Evolutionary conservation across 2,329 filamentous ascomycete genomes (phyloP), one percentile per base, ranked within the genome.

Genomic region (Metarhizium humberi): DNA sequence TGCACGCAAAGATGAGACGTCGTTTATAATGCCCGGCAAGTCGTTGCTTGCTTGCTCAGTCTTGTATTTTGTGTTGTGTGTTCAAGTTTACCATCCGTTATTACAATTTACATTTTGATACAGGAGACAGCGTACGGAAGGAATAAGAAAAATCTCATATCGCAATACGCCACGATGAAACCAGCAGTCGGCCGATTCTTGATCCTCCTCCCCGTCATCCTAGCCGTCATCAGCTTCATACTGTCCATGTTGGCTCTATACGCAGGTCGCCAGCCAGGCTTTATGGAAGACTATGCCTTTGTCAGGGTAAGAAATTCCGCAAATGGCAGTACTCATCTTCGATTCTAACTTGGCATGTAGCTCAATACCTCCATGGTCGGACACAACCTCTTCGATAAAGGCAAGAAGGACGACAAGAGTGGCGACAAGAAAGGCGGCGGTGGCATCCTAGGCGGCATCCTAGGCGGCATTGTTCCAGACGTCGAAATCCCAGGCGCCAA

Each of bases 241-340:
- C 67, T 75, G 18, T 67, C 68, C 16, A 67, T 68, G 47, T 63
- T 75, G n/a, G 66, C 66, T 51, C 67, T 74, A 32, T 72, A 74
- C 58, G 67, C 73, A 36, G 73, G 73, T 14, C 67, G 68, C 46
- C 63, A 73, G 46, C 59, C 69, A 55, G 72, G 72, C 1, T 73
- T 75, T 54, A 70, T 75, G 68, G 73, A 75, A 56, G 71, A 74
- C 43, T 74, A 73, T 60, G 71, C 69, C 53, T 61, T 75, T 48
- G 63, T 71, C 43, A 65, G 73, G 57, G 72, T 74, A 60, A 56
- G 70, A 60, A 16, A 45, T 18, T 7, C n/a, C 18, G n/a, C 20
- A 18, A 7, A 18, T 11, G 7, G 16, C 42, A 5, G 40, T 30
- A 16, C 13, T 38, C 34, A 1, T 14, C 18, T 16, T 42, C 34